phyloP scores from a whole-genome alignment of 2,329 filamentous ascomycete species.

The Microcera coccophila region DNA sequence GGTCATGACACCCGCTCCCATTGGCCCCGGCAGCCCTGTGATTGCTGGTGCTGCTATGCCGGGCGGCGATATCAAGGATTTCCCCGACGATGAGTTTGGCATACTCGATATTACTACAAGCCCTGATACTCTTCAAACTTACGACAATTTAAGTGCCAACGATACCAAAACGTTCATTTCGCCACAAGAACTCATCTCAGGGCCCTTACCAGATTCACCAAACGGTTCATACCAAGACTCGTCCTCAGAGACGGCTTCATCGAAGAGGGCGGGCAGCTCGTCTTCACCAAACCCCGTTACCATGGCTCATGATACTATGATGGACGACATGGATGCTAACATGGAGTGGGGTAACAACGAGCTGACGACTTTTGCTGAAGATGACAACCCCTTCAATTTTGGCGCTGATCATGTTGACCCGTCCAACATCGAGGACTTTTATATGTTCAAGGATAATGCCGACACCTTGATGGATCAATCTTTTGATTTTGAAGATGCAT shows the following conservation, averaged over 20 bases:
- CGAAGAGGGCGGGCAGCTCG: slow-evolving; percentile 46
- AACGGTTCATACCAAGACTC: slow-evolving; percentile 46
- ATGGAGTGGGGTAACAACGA: slow-evolving; percentile 39
- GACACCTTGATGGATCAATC: slow-evolving; percentile 46
- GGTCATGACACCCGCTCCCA: slow-evolving; percentile 35
- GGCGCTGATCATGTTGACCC: slow-evolving; percentile 24
- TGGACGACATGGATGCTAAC: slow-evolving; percentile 40
- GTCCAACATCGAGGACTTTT: slow-evolving; percentile 28
- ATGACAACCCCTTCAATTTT: slow-evolving; percentile 28
- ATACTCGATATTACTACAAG: slow-evolving; percentile 36
- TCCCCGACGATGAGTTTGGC: slow-evolving; percentile 36
- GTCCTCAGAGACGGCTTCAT: slow-evolving; percentile 49
- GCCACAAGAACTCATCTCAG: slow-evolving; percentile 33
- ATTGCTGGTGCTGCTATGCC: slow-evolving; percentile 37
- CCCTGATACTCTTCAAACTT: slow-evolving; percentile 35
- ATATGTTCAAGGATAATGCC: slow-evolving; percentile 31
- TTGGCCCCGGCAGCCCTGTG: slow-evolving; percentile 36
- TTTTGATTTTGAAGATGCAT: slow-evolving; percentile 57
- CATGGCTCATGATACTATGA: slow-evolving; percentile 40
- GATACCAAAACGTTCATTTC: slow-evolving; percentile 32
- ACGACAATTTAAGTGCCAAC: slow-evolving; percentile 29
- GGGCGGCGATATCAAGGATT: slow-evolving; percentile 36
- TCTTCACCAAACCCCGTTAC: slow-evolving; percentile 43
- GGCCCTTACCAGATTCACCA: slow-evolving; percentile 41
- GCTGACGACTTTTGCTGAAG: not conserved